These are phyloP conservation scores for Phalaenopsis hybrid DNA, from an alignment of 116 monocot genomes.

Conservation along the genomic window DNA sequence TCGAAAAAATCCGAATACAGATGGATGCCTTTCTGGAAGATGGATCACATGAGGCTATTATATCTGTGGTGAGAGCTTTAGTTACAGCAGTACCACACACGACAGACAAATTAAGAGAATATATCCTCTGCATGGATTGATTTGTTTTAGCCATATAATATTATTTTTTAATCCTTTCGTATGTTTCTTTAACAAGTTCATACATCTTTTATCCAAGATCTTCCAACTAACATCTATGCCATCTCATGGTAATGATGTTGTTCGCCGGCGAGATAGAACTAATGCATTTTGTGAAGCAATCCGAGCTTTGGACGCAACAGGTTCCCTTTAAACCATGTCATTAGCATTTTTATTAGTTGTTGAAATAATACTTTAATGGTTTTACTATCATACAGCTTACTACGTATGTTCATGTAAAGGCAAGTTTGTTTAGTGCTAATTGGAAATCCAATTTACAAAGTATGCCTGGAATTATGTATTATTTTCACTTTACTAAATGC, in stretches of 20 bases:
- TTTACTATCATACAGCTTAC: not conserved
- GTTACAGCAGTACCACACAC: conserved; percentile 87
- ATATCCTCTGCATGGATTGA: conserved; percentile 62
- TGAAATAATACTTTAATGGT: not conserved
- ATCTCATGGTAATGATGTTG: conserved; percentile 49
- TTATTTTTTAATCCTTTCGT: not conserved
- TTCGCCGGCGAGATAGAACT: conserved; percentile 61
- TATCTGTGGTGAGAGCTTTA: conserved; percentile 76
- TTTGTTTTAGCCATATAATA: not conserved
- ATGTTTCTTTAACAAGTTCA: conserved; percentile 63
- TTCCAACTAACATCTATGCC: conserved; percentile 62
- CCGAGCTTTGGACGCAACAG: conserved; percentile 98
- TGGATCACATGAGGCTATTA: conserved; percentile 92
- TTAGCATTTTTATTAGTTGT: not conserved
- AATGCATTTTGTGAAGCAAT: conserved; percentile 96
- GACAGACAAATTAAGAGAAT: conserved; percentile 84
- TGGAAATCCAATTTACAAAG: not conserved
- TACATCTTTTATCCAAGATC: conserved; percentile 97
- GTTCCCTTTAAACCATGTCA: conserved; percentile 23
- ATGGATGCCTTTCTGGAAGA: conserved; percentile 99
- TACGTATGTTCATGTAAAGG: not conserved
- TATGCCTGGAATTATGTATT: too few species aligned
- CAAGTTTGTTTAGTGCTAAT: not conserved
- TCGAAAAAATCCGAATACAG: conserved; percentile 95
- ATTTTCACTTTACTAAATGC: not conserved